Conservation (phyloP, 2,329 filamentous ascomycete genomes). For the Atkinsonella hypoxylon region DNA sequence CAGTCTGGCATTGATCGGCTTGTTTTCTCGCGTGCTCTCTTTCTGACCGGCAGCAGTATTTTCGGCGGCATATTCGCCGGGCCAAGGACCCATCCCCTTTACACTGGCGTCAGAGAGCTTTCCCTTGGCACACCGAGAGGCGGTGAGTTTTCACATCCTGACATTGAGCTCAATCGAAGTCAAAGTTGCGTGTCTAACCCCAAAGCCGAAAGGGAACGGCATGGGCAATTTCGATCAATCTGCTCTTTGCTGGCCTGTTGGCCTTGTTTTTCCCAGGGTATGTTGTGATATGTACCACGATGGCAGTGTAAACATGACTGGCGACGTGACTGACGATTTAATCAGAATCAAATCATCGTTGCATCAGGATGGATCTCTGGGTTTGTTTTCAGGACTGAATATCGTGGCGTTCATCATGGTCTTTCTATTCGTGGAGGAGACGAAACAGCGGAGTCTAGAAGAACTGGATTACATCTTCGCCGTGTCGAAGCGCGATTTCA, state of each 20-base stretch:
- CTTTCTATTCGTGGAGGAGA: conserved; percentile 32
- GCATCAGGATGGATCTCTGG: conserved; percentile 25
- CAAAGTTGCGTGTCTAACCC: neutral
- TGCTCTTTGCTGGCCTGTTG: conserved; percentile 33
- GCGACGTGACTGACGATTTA: neutral
- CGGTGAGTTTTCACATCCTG: conserved; percentile 13
- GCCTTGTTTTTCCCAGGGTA: conserved; percentile 28
- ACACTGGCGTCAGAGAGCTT: conserved; percentile 39
- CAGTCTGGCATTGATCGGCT: neutral
- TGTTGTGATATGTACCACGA: neutral
- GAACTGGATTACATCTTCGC: conserved; percentile 28
- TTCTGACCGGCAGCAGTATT: conserved; percentile 18
- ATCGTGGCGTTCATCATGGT: conserved; percentile 32
- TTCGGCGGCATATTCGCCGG: conserved; percentile 29
- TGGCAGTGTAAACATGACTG: neutral
- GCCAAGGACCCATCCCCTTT: conserved; percentile 34
- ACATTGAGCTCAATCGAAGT: neutral
- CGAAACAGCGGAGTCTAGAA: conserved; percentile 26
- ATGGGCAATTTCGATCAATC: conserved; percentile 34
- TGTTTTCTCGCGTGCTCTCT: too few relatives aligned
- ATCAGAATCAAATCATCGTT: conserved; percentile 12
- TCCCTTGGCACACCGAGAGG: conserved; percentile 35
- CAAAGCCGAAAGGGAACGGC: conserved; percentile 26
- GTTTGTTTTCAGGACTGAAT: conserved; percentile 35
- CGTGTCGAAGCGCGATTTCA: conserved; percentile 25